These are phyloP conservation scores for Kluyveromyces sp. DNA, from an alignment of 1,139 yeast species.

Conservation along the genomic window DNA sequence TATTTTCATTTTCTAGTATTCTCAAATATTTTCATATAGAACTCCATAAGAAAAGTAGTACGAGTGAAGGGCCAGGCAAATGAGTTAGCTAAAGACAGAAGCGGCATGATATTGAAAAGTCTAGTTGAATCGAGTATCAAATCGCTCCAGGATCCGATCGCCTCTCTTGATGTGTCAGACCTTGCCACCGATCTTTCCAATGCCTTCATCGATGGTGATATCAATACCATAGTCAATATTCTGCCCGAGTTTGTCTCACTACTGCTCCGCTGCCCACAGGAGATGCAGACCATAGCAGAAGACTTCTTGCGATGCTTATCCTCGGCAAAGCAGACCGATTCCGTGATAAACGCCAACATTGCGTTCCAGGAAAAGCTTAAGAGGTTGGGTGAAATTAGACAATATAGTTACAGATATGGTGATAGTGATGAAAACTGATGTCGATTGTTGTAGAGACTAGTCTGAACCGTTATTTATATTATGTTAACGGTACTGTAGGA, in stretches of 20 bases:
- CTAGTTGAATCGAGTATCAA: slow-evolving; percentile 4
- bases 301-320: slow-evolving; percentile 4
- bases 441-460: background rate
- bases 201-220: slow-evolving; percentile 4
- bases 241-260: slow-evolving; percentile 5
- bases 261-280: slow-evolving; percentile 5
- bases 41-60: too few species aligned
- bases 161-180: slow-evolving; percentile 5
- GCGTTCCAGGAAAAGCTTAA: slow-evolving; percentile 7
- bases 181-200: slow-evolving; percentile 5
- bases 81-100: slow-evolving; percentile 1
- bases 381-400: slow-evolving; percentile 7
- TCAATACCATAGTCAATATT: slow-evolving; percentile 4
- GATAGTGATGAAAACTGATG: slow-evolving; percentile 4
- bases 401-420: slow-evolving; percentile 6
- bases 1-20: too few species aligned
- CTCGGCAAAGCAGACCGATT: slow-evolving; percentile 5
- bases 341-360: slow-evolving; percentile 4
- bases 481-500: too few species aligned
- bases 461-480: too few species aligned
- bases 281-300: slow-evolving; percentile 4
- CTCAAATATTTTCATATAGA: too few species aligned
- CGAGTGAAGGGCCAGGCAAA: too few species aligned
- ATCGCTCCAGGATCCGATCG: slow-evolving; percentile 5
- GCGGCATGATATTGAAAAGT: slow-evolving; percentile 4